Evolutionary conservation across 257 asterid species (phyloP), one percentile per base, ranked within the genome.

Genomic region (Capsicum baccatum): DNA sequence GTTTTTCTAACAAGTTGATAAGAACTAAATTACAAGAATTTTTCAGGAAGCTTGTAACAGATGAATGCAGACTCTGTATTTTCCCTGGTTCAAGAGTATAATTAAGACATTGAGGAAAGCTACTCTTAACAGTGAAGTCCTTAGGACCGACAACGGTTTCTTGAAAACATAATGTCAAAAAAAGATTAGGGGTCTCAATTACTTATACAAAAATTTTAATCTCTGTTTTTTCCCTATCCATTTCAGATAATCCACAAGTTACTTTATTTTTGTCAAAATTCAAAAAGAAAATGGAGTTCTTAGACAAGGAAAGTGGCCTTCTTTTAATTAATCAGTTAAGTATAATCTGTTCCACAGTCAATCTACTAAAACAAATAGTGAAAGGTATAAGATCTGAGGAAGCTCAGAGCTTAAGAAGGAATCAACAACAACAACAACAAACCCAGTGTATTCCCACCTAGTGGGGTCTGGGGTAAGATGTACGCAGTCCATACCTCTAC

Each of bases 51-150:
- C 60, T 48, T 73, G 8, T 19, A 42, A 19, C 80, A 73, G 80
- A 73, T 1, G 19, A 74, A 48, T 50, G 13, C 59, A 21, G 60
- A 71, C 39, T 71, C 39, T 47, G 58, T n/a, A 71, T 71, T 71
- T 73, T 50, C 80, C 80, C 48, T 11, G 80, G 63, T 76, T 50
- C 63, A 76, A 15, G 48, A 76, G 48, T 54, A 52, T 7, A 52
- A 26, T 76, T 21, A 17, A 44, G 57, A 70, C 9, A 17, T 5
- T 70, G 79, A 17, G 17, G 35, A 44, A 42, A 44, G 44, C 8
- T 44, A 70, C 47, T 76, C 57, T 52, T 39, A 74, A 44, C 62
- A 52, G 81, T 52, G 14, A 76, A 21, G 48, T 14, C 63, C 6
- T 52, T 76, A 52, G 81, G 2, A 76, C 48, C 39, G 7, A 48